Conservation (phyloP, 805 yeast species). For the Sugiyamaella floridensis region DNA sequence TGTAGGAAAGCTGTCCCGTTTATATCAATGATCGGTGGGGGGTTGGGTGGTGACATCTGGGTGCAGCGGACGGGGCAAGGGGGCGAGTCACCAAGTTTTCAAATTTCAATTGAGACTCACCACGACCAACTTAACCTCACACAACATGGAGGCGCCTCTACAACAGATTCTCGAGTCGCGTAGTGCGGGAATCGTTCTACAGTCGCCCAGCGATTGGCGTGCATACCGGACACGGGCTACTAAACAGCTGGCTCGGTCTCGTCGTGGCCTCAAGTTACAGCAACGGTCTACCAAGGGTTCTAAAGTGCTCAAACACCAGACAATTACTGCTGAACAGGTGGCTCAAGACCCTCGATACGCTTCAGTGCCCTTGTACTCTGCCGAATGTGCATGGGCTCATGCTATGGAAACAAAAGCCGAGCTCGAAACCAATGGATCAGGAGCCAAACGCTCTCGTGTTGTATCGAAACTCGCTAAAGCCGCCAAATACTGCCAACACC, state of each 20-base stretch:
- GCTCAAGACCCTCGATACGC: slow-evolving; percentile 47
- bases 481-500: slow-evolving; percentile 36
- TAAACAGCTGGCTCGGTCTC: slow-evolving; percentile 53
- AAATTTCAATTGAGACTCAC: background rate
- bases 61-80: no score
- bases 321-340: slow-evolving; percentile 45
- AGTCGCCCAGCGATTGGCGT: slow-evolving; percentile 59
- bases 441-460: slow-evolving; percentile 44
- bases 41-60: no score
- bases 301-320: slow-evolving; percentile 34
- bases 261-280: slow-evolving; percentile 56
- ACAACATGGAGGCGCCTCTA: slow-evolving; percentile 42
- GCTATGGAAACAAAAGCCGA: slow-evolving; percentile 56
- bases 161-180: slow-evolving; percentile 41
- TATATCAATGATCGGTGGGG: no score
- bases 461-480: slow-evolving; percentile 65
- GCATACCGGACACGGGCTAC: slow-evolving; percentile 60
- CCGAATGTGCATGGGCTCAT: slow-evolving; percentile 70
- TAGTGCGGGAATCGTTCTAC: slow-evolving; percentile 48
- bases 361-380: slow-evolving; percentile 51
- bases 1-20: no score
- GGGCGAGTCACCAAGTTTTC: background rate
- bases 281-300: slow-evolving; percentile 63
- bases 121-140: background rate
- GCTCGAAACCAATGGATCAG: slow-evolving; percentile 47